phyloP scores from a whole-genome alignment of 495 filamentous ascomycete genomes.

The Paragyromitra xinjiangensis region DNA sequence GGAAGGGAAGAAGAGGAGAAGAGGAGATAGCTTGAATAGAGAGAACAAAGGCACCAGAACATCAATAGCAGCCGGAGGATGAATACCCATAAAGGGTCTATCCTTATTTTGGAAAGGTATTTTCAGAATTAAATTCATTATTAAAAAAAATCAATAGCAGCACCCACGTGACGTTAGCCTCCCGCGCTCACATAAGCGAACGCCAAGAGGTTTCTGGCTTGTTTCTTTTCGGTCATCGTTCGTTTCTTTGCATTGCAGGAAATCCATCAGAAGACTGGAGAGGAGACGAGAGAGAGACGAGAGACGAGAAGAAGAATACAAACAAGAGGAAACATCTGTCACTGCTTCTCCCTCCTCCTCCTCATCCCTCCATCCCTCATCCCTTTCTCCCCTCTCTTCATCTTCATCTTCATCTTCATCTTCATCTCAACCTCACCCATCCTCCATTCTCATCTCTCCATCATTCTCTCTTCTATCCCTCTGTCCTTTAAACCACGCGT shows the following conservation, averaged over 20 bases:
- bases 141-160: too few relatives aligned
- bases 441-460: background rate
- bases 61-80: background rate
- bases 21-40: background rate
- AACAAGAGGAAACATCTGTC: background rate
- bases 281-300: background rate
- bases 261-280: background rate
- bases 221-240: constrained; percentile 9
- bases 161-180: background rate
- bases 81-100: too few relatives aligned
- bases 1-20: background rate
- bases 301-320: background rate
- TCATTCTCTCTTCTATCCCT: background rate
- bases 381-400: background rate
- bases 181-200: constrained; percentile 3
- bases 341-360: background rate
- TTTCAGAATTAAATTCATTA: too few relatives aligned
- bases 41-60: background rate
- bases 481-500: constrained; percentile 26
- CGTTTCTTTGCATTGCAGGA: constrained; percentile 8
- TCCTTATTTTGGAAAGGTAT: too few relatives aligned
- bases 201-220: background rate
- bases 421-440: background rate
- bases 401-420: background rate
- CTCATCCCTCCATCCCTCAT: background rate